These are phyloP conservation scores for Jaltomata sinuosa DNA, from an alignment of 257 asterid species.

Conservation along the genomic window DNA sequence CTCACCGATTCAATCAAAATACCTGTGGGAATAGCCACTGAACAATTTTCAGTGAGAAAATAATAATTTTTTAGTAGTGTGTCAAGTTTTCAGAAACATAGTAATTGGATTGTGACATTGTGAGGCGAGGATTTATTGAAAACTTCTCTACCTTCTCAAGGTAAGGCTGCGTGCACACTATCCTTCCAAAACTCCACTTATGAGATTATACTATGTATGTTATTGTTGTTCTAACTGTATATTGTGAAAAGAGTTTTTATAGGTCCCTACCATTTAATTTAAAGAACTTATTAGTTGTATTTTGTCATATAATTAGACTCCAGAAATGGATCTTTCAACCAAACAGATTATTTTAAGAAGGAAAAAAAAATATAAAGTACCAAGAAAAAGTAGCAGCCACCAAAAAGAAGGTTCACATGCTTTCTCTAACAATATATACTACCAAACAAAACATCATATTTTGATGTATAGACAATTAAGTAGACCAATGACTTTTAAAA, in stretches of 20 bases:
- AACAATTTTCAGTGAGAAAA: too few species aligned
- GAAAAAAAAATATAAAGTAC: background rate
- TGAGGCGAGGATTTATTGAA: background rate
- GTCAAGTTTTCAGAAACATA: too few species aligned
- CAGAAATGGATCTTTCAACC: background rate
- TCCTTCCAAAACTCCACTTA: too few species aligned
- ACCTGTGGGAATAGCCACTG: too few species aligned
- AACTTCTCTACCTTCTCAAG: background rate
- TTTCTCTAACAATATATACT: background rate
- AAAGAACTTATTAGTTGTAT: background rate
- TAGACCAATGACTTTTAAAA: background rate
- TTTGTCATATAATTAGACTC: background rate
- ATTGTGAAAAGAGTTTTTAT: background rate
- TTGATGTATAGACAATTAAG: background rate
- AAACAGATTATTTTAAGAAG: background rate
- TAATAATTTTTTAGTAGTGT: too few species aligned
- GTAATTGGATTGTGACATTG: background rate
- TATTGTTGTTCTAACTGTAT: background rate
- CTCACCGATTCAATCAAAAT: too few species aligned
- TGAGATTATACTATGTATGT: background rate
- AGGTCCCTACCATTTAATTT: background rate
- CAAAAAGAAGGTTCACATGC: background rate
- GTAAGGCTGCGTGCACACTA: rapidly evolving
- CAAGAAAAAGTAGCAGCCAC: background rate
- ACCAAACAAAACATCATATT: background rate